These are phyloP conservation scores for Pseudonitzschia multistriata DNA, from an alignment of 108 stramenopile species.

Conservation along the genomic window DNA sequence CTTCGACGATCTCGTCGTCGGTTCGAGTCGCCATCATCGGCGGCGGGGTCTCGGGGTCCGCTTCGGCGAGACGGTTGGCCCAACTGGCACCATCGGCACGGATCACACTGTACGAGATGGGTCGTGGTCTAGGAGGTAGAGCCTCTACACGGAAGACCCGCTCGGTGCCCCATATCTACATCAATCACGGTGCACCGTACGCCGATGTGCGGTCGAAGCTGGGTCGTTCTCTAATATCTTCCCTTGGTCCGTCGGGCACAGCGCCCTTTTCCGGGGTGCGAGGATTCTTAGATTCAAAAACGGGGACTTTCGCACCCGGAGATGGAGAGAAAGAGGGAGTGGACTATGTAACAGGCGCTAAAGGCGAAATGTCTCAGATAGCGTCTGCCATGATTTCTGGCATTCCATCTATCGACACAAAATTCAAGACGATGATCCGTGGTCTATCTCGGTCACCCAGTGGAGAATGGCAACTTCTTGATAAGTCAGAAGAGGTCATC, in stretches of 20 bases:
- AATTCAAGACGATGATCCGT: conserved; percentile 11
- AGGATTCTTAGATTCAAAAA: neutral
- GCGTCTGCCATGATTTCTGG: neutral
- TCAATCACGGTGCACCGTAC: conserved; percentile 13
- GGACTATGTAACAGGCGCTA: neutral
- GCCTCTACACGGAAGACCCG: conserved; percentile 8
- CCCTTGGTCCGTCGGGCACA: neutral
- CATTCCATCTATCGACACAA: conserved; percentile 4
- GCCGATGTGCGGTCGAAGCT: neutral
- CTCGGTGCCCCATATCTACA: neutral
- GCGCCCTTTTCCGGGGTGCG: neutral
- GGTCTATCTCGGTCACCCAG: neutral
- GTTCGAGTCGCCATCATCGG: conserved; percentile 14
- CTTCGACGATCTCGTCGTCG: neutral
- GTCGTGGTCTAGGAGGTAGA: neutral
- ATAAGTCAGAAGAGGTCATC: neutral
- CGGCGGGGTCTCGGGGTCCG: conserved; percentile 1
- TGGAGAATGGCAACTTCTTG: conserved; percentile 4
- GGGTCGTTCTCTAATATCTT: neutral
- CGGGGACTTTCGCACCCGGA: neutral
- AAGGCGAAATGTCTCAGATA: conserved; percentile 9
- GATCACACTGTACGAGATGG: conserved; percentile 4
- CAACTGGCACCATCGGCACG: conserved; percentile 3
- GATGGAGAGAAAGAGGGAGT: neutral
- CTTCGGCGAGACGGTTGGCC: neutral